Base-by-base conservation (phyloP, 352 stramenopile genomes). In the Peronospora belbahrii region DNA sequence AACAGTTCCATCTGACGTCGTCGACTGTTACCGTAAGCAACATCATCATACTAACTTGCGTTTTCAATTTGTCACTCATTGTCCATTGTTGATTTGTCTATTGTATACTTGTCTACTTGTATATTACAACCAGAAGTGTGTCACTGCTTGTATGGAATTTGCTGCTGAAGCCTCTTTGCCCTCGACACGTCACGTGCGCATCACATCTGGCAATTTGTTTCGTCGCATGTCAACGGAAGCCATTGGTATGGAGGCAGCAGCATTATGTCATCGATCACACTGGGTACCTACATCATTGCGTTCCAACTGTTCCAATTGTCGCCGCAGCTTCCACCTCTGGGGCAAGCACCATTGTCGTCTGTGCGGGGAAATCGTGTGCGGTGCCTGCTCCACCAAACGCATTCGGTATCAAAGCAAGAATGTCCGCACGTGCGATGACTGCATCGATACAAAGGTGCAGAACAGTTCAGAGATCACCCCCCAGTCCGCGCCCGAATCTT, bases 341-440 rank as follows among this genome's bases (percentile, higher is more conserved):
- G 65, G 61, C 37, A 91, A 88, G 36, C 80, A 88, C 53, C 70
- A 91, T 50, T 91, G 80, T 48, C 74, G 80, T 1, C 65, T 88
- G 10, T 91, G 80, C 37, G 80, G 80, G 17, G 77, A 88, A 42
- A 64, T 91, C 33, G 80, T 88, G 19, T 91, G 80, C 50, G 62
- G 73, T 18, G 41, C 61, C 30, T 91, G 80, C 62, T 91, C 80
- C 23, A 76, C 56, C 43, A 76, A 81, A 48, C 72, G 77, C 48
- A 78, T 91, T 40, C 52, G 83, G 11, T 83, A 85, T 46, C 63
- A 77, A 54, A 75, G 62, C 33, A 88, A 88, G 50, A 81, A 65
- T 22, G 76, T 88, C 19, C 80, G 80, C 27, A 70, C 72, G 6
- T 91, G 80, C 46, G 78, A 88, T 56, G 67, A 83, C 52, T 91